These are phyloP conservation scores for Corylus avellana DNA, from an alignment of 306 rosid species.

Conservation along the genomic window DNA sequence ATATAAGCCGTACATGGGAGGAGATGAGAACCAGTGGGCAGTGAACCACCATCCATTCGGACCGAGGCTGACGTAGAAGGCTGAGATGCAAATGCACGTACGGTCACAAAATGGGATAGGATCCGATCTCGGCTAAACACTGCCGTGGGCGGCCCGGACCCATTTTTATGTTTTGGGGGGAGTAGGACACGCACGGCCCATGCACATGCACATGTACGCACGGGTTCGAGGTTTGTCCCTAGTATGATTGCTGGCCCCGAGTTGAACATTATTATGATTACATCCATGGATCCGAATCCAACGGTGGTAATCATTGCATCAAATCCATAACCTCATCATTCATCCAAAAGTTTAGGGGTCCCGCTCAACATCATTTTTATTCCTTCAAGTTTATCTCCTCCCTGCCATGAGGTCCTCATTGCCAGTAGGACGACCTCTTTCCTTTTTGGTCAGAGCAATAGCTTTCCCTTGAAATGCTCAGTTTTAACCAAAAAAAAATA, in stretches of 20 bases:
- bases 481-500: no score
- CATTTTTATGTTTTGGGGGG: not conserved
- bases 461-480: no score
- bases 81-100: not conserved
- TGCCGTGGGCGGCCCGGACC: constrained; percentile 16
- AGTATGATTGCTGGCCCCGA: not conserved
- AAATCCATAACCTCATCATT: constrained; percentile 28
- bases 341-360: constrained; percentile 23
- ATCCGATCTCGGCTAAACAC: not conserved
- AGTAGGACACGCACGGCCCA: constrained; percentile 26
- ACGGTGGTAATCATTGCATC: constrained; percentile 5
- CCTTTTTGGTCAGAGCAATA: no score
- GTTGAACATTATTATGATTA: not conserved
- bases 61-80: not conserved
- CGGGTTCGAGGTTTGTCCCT: constrained; percentile 28
- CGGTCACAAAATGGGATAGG: constrained; percentile 8
- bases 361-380: not conserved
- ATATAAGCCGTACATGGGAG: no score
- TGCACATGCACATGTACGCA: constrained; percentile 20
- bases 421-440: no score
- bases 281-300: constrained; percentile 7
- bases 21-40: no score
- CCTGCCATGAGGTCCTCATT: not conserved
- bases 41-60: not conserved
- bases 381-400: not conserved